Percentiles rank a stretch among this genome's conserved stretches.
phyloP scores from a whole-genome alignment of 2,329 filamentous ascomycete species.

The Aspergillus floridensis region DNA sequence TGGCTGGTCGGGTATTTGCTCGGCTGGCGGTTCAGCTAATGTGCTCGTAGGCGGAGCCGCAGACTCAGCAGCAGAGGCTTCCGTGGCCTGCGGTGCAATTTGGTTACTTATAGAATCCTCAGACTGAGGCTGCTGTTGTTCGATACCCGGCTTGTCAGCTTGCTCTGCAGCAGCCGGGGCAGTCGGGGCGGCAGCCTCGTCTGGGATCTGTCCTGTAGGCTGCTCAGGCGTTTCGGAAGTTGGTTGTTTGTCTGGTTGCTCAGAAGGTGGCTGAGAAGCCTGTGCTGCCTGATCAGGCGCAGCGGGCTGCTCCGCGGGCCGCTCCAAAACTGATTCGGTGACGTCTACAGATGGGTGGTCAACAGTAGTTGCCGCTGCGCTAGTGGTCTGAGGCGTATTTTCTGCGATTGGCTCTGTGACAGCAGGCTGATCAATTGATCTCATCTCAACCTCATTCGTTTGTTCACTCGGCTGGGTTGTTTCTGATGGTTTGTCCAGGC shows the following conservation, averaged over 20 bases:
- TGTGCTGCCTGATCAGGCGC: not conserved
- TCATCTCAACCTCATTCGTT: constrained; percentile 1
- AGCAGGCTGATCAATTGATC: not conserved
- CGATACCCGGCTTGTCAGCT: not conserved
- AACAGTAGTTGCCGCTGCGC: not conserved
- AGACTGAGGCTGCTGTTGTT: not conserved
- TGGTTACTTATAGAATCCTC: not conserved
- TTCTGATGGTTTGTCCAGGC: constrained; percentile 25
- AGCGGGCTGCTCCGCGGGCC: not conserved
- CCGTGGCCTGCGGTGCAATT: not conserved
- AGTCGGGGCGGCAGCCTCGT: not conserved
- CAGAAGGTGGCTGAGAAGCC: not conserved
- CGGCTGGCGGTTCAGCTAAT: not conserved
- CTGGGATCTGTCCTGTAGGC: not conserved
- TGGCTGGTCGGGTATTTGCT: not conserved
- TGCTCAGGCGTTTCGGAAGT: not conserved
- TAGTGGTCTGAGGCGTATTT: not conserved
- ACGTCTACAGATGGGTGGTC: constrained; percentile 1
- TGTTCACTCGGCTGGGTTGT: constrained; percentile 11
- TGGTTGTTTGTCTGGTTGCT: constrained; percentile 3
- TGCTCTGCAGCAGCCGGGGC: not conserved
- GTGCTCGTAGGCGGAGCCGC: not conserved
- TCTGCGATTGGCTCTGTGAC: not conserved
- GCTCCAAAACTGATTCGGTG: not conserved
- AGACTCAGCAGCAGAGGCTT: not conserved